Base-by-base conservation (phyloP, 805 yeast genomes). In the Helenozyma baotianmanensis region DNA sequence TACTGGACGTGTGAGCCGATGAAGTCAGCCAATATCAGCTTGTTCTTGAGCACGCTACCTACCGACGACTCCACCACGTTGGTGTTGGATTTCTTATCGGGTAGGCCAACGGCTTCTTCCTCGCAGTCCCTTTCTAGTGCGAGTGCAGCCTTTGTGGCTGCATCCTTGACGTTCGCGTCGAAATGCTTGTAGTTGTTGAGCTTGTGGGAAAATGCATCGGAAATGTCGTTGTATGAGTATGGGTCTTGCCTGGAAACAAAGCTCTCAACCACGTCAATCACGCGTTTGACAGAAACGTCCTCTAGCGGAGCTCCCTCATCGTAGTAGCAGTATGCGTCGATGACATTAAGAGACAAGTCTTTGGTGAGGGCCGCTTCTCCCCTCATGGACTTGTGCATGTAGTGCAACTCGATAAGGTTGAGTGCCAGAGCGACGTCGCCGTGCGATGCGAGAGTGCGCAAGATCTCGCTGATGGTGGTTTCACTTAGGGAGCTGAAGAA, bases 371-470 rank as follows among this genome's bases (percentile, higher is more conserved):
- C 61, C 22, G 32, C 47, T 32, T 61, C 60, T 3, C 71, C 70
- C 14, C 38, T 45, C 27, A 58, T 33, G 2, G 47, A 26, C 21
- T 55, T 54, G 37, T 60, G 65, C 6, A 65, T 36, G 38, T 46
- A 62, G 33, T 62, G 66, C 28, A 62, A 43, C 35, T 67, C 69
- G 9, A 67, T 55, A 10, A 65, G 43, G 5, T 49, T 35, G 8
- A 62, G 35, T 2, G 67, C 54, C 54, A 53, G 58, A 11, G 50
- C 30, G 5, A 63, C 60, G 39, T 67, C 72, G 5, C 72, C 72
- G 31, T 57, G 48, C 4, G 48, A 37, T 2, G 67, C 45, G 9
- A 66, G 48, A 1, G 54, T 45, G 21, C 56, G 61, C 17, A 67
- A 46, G 5, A 62, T 52, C 30, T 47, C 52, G 21, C 40, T 36